A percentile compares a stretch with the other conserved stretches of the same genome.
Evolutionary conservation across 176 grass and related monocot species (phyloP).

Genomic region (Chloris gayana): DNA sequence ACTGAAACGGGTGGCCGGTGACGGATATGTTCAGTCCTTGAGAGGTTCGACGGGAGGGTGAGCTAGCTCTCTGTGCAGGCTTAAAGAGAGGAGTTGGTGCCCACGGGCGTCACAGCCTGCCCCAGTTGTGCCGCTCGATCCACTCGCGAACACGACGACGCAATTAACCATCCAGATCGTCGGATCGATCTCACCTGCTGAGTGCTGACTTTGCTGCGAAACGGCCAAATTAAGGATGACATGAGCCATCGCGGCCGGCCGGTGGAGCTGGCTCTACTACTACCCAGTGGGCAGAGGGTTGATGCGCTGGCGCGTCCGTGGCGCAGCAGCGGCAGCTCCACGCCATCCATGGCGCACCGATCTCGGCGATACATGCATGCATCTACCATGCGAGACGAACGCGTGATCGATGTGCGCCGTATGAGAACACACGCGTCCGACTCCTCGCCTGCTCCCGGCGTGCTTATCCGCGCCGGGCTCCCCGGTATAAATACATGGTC

Average conservation of each 20-base stretch:
- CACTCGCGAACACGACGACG: no score
- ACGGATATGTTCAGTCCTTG: not conserved
- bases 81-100: no score
- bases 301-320: not conserved
- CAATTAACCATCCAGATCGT: no score
- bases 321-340: not conserved
- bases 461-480: constrained; percentile 14
- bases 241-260: no score
- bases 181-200: no score
- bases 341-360: not conserved
- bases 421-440: not conserved
- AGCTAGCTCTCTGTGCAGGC: no score
- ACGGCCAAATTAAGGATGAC: no score
- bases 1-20: not conserved
- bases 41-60: no score
- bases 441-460: not conserved
- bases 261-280: not conserved
- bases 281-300: not conserved
- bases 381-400: not conserved
- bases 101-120: no score
- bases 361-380: not conserved
- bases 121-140: no score
- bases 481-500: not conserved
- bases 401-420: not conserved
- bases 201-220: no score